Conservation (phyloP, 208 protist genomes). For the Trypanosoma scelopori region DNA sequence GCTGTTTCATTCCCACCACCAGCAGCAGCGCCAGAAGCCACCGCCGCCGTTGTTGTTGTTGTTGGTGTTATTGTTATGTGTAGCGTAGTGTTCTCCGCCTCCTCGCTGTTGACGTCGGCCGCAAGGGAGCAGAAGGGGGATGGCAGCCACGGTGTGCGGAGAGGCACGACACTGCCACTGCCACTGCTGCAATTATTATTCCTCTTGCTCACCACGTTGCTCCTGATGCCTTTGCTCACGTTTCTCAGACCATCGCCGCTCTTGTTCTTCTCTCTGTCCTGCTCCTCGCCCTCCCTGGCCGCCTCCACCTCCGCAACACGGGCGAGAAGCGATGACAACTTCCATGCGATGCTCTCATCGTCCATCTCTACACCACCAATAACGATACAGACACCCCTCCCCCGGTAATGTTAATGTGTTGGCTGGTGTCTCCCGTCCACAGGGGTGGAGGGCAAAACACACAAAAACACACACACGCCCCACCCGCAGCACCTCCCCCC, state of each 20-base stretch:
- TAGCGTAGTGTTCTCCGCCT: too few relatives aligned
- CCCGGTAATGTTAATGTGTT: too few relatives aligned
- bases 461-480: too few relatives aligned
- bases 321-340: constrained; percentile 14
- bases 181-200: not conserved
- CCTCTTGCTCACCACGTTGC: not conserved
- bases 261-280: not conserved
- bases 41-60: too few relatives aligned
- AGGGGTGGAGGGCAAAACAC: too few relatives aligned
- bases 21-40: too few relatives aligned
- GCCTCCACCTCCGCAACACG: constrained; percentile 13
- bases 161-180: not conserved
- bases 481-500: too few relatives aligned
- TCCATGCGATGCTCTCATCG: constrained; percentile 9
- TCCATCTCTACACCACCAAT: not conserved
- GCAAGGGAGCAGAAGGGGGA: constrained; percentile 19
- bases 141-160: not conserved
- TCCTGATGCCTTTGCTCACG: not conserved
- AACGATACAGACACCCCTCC: not conserved
- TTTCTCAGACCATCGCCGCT: not conserved
- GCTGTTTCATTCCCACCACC: too few relatives aligned
- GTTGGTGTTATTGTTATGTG: too few relatives aligned
- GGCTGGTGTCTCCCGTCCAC: too few relatives aligned
- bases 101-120: constrained; percentile 2
- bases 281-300: not conserved